Evolutionary conservation across 2,329 filamentous ascomycete genomes (phyloP), one percentile per base, ranked within the genome.

Genomic region (Ophiosphaerella herpotricha): DNA sequence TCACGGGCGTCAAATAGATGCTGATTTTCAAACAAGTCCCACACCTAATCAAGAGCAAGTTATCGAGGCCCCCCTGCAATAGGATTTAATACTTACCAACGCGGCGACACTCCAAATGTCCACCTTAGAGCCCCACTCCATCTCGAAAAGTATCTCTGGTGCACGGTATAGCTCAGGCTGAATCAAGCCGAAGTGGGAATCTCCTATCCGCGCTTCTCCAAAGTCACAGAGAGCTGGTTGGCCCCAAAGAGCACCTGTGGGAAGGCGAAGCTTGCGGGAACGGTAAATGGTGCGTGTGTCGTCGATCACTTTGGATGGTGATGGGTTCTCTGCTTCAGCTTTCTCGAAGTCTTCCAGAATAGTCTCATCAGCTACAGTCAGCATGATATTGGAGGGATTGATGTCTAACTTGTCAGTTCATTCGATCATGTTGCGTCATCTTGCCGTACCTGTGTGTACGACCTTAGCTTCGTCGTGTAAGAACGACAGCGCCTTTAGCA

Each of bases 381-480:
- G 61, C 24, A 78, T 60, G 42, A 78, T 75, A 49, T 78, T 79
- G 49, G 71, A 70, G 2, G 67, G 66, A 45, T 77, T 78, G 48
- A 80, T 76, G 44, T 79, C 75, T 73, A 60, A 50, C 35, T 29
- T 29, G 26, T 53, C 49, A 16, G 46, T 44, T 50, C 32, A 44
- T 21, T 21, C 18, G 4, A 53, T 52, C 24, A 46, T 39, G 39
- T 48, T 51, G 33, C 41, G 52, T 40, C 44, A 52, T 46, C 36
- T 46, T 59, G 61, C 46, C 49, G 39, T 67, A 77, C 75, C 75
- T 48, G 75, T 78, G 55, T 80, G 77, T 33, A 78, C 71, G 48
- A 80, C 66, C 33, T 73, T 73, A 63, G 75, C 76, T 50, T 78
- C 71, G 4, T 69, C 70, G 54, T 80, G 77, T 38, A 80, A 57